phyloP scores from a whole-genome alignment of 371 early-diverging fungal species.

The Ordospora colligata region DNA sequence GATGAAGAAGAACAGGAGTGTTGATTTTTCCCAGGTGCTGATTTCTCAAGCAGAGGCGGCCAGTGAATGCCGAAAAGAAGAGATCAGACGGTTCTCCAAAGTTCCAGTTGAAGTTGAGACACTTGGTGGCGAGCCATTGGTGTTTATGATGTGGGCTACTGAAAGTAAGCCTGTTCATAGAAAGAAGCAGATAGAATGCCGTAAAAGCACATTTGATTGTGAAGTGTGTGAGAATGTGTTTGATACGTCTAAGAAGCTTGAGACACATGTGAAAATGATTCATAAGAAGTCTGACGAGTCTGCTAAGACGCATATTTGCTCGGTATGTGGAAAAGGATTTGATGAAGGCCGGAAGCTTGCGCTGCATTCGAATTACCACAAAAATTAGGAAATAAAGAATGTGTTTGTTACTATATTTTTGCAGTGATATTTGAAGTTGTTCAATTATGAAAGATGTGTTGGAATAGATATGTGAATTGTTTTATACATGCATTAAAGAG shows the following conservation, averaged over 20 bases:
- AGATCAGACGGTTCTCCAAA: neutral
- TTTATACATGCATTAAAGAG: too few species aligned
- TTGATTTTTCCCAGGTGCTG: neutral
- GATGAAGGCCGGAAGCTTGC: conserved; percentile 36
- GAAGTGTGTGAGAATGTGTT: conserved; percentile 2
- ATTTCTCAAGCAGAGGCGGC: conserved; percentile 17
- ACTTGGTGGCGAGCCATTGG: conserved; percentile 24
- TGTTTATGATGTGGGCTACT: conserved; percentile 39
- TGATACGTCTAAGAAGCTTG: conserved; percentile 1
- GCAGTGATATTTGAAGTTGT: too few species aligned
- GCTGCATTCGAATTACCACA: conserved; percentile 38
- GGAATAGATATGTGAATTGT: too few species aligned
- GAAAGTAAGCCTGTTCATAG: conserved; percentile 17
- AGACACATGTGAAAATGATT: neutral
- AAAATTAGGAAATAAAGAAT: neutral
- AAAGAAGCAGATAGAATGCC: neutral
- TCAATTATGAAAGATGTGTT: too few species aligned
- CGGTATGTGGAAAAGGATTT: conserved; percentile 41
- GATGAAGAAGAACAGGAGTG: neutral
- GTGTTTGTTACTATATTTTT: too few species aligned
- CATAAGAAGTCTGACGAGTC: neutral
- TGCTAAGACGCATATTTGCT: conserved; percentile 15
- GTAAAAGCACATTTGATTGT: neutral
- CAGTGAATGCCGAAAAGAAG: neutral
- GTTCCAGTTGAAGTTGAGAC: conserved; percentile 36